Percentiles rank a stretch among this genome's conserved stretches.
Evolutionary conservation across 2,329 filamentous ascomycete genomes (phyloP).

Genomic region (Fusarium pilosicola): DNA sequence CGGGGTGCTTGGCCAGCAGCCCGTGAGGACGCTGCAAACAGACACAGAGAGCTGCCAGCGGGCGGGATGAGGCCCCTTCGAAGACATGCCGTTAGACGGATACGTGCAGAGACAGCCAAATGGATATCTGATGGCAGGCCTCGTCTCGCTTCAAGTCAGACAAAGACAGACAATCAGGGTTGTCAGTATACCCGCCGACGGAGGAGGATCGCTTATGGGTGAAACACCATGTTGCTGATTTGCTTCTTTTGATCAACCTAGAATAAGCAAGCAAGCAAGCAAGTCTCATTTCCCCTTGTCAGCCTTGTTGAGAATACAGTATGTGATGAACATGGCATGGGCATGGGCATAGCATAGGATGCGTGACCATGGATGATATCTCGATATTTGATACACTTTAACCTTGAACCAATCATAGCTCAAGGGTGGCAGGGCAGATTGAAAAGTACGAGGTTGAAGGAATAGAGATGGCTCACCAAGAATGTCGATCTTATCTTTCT

Average conservation of each 20-base stretch:
- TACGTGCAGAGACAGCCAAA: slow-evolving; percentile 32
- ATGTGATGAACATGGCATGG: background rate
- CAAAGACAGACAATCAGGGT: slow-evolving; percentile 6
- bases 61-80: slow-evolving; percentile 36
- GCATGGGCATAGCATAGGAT: background rate
- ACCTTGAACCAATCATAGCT: slow-evolving; percentile 30
- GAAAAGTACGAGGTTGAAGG: slow-evolving; percentile 1
- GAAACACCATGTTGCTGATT: slow-evolving; percentile 25
- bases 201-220: slow-evolving; percentile 12
- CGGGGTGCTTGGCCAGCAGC: slow-evolving; percentile 30
- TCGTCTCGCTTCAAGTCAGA: slow-evolving; percentile 26
- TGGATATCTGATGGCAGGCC: slow-evolving; percentile 38
- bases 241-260: slow-evolving; percentile 9
- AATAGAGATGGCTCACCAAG: slow-evolving; percentile 26
- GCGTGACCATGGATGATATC: slow-evolving; percentile 17
- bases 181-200: background rate
- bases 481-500: slow-evolving; percentile 39
- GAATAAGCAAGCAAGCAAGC: slow-evolving; percentile 37
- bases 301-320: slow-evolving; percentile 24
- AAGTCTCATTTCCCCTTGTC: slow-evolving; percentile 22
- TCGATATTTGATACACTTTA: slow-evolving; percentile 28
- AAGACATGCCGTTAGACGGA: slow-evolving; percentile 32
- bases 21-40: slow-evolving; percentile 19
- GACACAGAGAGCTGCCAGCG: slow-evolving; percentile 32
- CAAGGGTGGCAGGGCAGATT: slow-evolving; percentile 10